Evolutionary conservation across 106 monocot genomes (phyloP).

Genomic region (Apostasia shenzhenica): DNA sequence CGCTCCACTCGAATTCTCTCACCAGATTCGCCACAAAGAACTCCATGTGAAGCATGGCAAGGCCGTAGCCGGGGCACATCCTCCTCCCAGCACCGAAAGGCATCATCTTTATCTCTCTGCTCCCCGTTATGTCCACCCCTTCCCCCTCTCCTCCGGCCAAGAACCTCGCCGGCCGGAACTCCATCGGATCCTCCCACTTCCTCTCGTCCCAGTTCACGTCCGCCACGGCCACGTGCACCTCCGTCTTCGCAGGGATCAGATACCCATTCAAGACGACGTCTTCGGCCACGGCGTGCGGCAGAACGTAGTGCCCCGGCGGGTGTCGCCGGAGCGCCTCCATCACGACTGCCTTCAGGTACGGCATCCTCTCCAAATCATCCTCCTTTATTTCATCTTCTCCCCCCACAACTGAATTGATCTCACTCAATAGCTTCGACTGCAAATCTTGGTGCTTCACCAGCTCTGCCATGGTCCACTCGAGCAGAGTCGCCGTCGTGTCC

Average conservation of each 20-base stretch:
- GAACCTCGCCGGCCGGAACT: conserved; percentile 22
- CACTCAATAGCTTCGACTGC: conserved; percentile 2
- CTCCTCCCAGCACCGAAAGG: conserved; percentile 21
- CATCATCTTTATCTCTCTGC: conserved; percentile 19
- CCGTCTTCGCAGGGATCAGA: background rate
- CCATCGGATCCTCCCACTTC: conserved; percentile 13
- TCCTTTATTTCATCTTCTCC: background rate
- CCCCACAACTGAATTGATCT: background rate
- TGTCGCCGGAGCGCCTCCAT: conserved; percentile 11
- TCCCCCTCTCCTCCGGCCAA: conserved; percentile 6
- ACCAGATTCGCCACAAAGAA: conserved; percentile 15
- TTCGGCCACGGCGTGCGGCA: conserved; percentile 6
- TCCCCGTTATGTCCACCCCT: conserved; percentile 16
- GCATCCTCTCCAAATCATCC: conserved; percentile 10
- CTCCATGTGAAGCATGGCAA: conserved; percentile 15
- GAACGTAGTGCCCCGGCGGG: conserved; percentile 8
- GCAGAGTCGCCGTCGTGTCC: conserved; percentile 15
- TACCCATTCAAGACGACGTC: conserved; percentile 6
- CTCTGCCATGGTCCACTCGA: conserved; percentile 36
- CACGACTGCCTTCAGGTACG: conserved; percentile 10
- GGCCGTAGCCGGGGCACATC: conserved; percentile 11
- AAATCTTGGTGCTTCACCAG: conserved; percentile 12
- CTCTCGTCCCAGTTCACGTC: conserved; percentile 6
- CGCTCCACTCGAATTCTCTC: conserved; percentile 13
- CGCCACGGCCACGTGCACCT: conserved; percentile 9